Conservation (phyloP, 2,329 filamentous ascomycete species). For the Xylaria sp. region DNA sequence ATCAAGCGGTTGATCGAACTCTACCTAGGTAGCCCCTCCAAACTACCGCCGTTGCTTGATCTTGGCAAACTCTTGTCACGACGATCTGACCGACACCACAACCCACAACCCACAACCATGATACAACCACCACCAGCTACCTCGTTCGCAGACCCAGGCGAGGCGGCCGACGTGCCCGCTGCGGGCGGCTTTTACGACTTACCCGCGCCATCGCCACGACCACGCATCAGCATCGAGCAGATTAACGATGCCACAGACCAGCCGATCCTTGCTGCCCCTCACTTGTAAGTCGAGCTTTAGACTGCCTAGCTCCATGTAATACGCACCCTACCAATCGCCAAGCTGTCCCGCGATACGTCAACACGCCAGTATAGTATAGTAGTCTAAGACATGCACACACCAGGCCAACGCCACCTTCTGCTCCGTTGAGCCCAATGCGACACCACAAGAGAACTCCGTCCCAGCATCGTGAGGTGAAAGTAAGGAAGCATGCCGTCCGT, state of each 20-base stretch:
- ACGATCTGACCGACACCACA: background rate
- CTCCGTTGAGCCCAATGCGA: slow-evolving; percentile 61
- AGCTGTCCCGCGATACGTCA: slow-evolving; percentile 15
- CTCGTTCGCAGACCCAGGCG: slow-evolving; percentile 24
- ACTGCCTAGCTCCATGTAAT: slow-evolving; percentile 5
- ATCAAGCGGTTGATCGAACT: background rate
- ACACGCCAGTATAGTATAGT: slow-evolving; percentile 9
- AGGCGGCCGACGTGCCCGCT: slow-evolving; percentile 16
- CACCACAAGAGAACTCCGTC: slow-evolving; percentile 68
- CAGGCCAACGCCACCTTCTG: slow-evolving; percentile 57
- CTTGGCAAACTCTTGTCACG: slow-evolving; percentile 18
- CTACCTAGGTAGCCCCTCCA: background rate
- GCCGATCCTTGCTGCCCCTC: slow-evolving; percentile 49
- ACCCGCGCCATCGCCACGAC: slow-evolving; percentile 49
- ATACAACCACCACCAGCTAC: slow-evolving; percentile 38
- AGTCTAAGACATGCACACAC: slow-evolving; percentile 33
- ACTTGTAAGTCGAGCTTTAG: slow-evolving; percentile 53
- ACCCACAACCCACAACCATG: slow-evolving; percentile 28
- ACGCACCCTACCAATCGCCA: background rate
- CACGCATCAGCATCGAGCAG: slow-evolving; percentile 52
- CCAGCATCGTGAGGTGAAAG: slow-evolving; percentile 67
- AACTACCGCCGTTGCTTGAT: background rate
- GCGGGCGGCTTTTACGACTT: slow-evolving; percentile 40
- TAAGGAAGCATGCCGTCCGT: slow-evolving; percentile 45
- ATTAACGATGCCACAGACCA: slow-evolving; percentile 48